These are phyloP conservation scores for Smittium culicis DNA, from an alignment of 371 early-diverging fungal genomes.

Conservation along the genomic window DNA sequence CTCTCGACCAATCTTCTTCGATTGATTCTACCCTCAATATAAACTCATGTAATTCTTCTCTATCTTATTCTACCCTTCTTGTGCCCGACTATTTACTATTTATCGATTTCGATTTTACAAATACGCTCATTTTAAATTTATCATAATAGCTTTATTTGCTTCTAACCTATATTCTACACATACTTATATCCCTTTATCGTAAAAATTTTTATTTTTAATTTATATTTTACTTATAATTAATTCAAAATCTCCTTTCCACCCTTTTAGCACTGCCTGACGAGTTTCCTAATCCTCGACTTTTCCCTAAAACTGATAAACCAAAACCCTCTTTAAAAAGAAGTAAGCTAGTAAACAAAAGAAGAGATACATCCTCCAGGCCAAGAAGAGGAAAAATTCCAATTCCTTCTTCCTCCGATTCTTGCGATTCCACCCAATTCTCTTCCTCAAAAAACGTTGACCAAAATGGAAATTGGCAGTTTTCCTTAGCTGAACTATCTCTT, in stretches of 20 bases:
- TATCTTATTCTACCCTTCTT: too few species aligned
- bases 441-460: conserved; percentile 7
- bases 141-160: too few species aligned
- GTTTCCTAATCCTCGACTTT: not conserved
- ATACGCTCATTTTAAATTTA: too few species aligned
- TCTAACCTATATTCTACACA: too few species aligned
- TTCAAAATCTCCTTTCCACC: not conserved
- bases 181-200: too few species aligned
- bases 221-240: not conserved
- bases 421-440: not conserved
- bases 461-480: not conserved
- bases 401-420: not conserved
- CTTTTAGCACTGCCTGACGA: too few species aligned
- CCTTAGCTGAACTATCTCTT: conserved; percentile 10
- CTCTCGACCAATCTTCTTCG: not conserved
- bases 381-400: not conserved
- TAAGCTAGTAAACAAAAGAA: conserved; percentile 31
- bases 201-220: not conserved
- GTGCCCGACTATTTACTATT: too few species aligned
- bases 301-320: not conserved
- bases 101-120: too few species aligned
- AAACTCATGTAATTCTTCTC: not conserved
- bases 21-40: not conserved
- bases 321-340: conserved; percentile 31
- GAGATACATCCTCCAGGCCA: conserved; percentile 20